These are phyloP conservation scores for Kitagawia praeruptora DNA, from an alignment of 129 eudicot genomes.

Conservation along the genomic window DNA sequence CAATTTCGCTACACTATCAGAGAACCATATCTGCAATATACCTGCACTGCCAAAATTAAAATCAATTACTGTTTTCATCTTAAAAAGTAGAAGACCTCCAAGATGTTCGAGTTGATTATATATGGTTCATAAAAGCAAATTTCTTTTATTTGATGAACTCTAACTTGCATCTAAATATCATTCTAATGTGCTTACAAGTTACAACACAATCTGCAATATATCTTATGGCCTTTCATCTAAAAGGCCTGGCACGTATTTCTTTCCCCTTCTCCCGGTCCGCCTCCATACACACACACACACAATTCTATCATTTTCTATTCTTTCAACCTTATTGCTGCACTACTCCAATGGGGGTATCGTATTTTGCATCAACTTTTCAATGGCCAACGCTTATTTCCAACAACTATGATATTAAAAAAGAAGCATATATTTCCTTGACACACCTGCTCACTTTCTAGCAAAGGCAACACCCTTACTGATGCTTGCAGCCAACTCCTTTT, in stretches of 20 bases:
- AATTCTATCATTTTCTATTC: not conserved
- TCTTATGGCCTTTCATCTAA: not conserved
- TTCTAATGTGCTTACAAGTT: not conserved
- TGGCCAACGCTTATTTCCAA: constrained; percentile 10
- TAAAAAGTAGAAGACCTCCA: not conserved
- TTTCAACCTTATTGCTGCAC: not conserved
- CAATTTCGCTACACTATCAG: not conserved
- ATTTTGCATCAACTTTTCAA: not conserved
- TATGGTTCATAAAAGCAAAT: not conserved
- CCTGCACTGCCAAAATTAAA: not conserved
- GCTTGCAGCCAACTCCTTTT: constrained; percentile 72
- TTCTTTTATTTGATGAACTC: not conserved
- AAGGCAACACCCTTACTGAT: constrained; percentile 72
- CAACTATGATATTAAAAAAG: not conserved
- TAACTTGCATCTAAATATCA: not conserved
- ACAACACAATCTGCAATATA: not conserved
- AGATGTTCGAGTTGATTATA: not conserved
- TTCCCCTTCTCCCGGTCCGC: not conserved
- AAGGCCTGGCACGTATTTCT: not conserved
- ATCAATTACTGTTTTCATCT: not conserved
- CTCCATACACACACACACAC: not conserved
- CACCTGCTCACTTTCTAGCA: constrained; percentile 43
- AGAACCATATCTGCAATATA: not conserved
- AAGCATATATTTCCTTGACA: not conserved
- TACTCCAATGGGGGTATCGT: not conserved